Evolutionary conservation across 1,139 yeast genomes (phyloP), one percentile per base, ranked within the genome.

Genomic region (Yamadazyma pseudoaaseri): DNA sequence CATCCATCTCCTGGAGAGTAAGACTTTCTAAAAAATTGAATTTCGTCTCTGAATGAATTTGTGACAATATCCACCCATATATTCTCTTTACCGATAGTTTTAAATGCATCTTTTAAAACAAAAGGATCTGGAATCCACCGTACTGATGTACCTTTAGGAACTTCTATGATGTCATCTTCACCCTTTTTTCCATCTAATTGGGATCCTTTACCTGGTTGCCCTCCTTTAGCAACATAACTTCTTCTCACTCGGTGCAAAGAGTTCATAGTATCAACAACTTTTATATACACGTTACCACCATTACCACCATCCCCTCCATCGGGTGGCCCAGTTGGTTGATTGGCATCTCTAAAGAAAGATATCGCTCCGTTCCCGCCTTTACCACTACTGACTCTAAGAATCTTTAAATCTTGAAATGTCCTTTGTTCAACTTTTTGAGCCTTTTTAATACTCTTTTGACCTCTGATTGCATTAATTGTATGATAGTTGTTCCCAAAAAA

Each of bases 281-380:
- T 86, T 4, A 92, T 74, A 52, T 82, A 90, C 3, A 92, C 74
- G 35, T 84, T 73, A 2, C 98, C 98, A 9, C 98, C 98, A 41
- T 71, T 66, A 5, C 98, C 98, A 16, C 98, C 98, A 58, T 92
- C 97, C 11, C 98, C 98, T 16, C 98, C 98, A 57, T 90, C 96
- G 0, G 98, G 95, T 0, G 98, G 97, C 0, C 98, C 98, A 13
- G 73, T 70, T 0, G 96, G 73, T 27, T 86, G 65, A 33, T 89
- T 86, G 2, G 96, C 86, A 48, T 87, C 97, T 41, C 96, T 65
- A 44, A 83, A 75, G 56, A 92, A 92, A 1, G 97, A 83, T 0
- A 87, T 83, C 31, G 79, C 72, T 5, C 98, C 98, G 53, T 81
- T 73, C 1, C 98, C 98, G 18, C 98, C 98, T 31, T 65, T 68